Conservation (phyloP, 2,329 filamentous ascomycete species). For the Fusarium devonianum region DNA sequence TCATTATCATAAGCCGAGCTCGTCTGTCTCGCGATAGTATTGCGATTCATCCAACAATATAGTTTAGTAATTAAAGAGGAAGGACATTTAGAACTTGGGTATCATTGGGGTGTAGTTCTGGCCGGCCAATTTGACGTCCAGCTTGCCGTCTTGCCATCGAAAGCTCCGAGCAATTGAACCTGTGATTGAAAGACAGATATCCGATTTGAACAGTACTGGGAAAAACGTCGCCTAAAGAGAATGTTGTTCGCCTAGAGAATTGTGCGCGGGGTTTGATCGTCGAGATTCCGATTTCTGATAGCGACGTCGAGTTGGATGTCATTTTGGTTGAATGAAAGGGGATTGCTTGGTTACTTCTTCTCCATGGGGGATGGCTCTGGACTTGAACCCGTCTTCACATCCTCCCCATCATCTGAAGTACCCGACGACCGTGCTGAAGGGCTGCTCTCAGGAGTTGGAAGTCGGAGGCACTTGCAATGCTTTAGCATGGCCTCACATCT, state of each 20-base stretch:
- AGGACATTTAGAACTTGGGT: constrained; percentile 1
- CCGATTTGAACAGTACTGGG: constrained; percentile 1
- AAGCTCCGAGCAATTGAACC: not conserved
- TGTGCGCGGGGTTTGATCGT: not conserved
- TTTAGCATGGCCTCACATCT: constrained; percentile 38
- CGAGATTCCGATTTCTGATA: not conserved
- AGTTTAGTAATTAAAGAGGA: not conserved
- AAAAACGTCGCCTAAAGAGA: not conserved
- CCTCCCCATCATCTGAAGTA: constrained; percentile 12
- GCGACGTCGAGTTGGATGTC: not conserved
- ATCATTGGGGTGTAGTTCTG: constrained; percentile 9
- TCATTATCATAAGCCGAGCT: not conserved
- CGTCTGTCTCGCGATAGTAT: not conserved
- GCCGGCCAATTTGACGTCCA: not conserved
- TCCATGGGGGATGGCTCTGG: constrained; percentile 1
- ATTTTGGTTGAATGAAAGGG: not conserved
- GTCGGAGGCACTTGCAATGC: constrained; percentile 37
- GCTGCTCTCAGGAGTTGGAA: constrained; percentile 25
- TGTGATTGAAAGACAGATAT: not conserved
- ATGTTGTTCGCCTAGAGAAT: not conserved
- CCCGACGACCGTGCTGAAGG: constrained; percentile 15
- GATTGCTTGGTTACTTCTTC: not conserved
- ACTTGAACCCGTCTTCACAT: constrained; percentile 16
- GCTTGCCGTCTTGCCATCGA: not conserved
- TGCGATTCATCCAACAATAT: not conserved